phyloP scores from a whole-genome alignment of 1,284 basidiomycete genomes.

The Apiotrichum brassicae region DNA sequence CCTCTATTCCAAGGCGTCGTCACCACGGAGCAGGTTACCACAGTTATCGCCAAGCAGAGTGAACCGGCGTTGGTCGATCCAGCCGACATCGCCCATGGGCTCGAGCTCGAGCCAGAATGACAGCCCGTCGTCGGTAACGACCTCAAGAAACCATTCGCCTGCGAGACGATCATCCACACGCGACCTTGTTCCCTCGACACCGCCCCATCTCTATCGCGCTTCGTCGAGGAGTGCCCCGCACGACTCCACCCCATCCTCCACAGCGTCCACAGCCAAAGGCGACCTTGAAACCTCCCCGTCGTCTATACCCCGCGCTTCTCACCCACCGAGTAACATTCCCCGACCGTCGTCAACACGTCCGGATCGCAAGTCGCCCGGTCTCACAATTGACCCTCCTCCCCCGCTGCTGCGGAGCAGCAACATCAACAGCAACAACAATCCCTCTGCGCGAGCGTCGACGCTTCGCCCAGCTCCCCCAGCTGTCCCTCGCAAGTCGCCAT shows the following conservation, averaged over 20 bases:
- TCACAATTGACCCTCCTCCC: slow-evolving; percentile 23
- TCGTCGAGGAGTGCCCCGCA: too few species aligned
- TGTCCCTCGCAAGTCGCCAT: slow-evolving; percentile 39
- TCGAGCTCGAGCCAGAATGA: not conserved
- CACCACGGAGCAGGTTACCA: not conserved
- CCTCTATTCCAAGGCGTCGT: not conserved
- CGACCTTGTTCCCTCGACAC: too few species aligned
- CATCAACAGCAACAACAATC: slow-evolving; percentile 1
- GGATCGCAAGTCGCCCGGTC: slow-evolving; percentile 23
- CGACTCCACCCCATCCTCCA: not conserved
- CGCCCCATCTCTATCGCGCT: not conserved
- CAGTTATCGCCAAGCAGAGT: not conserved
- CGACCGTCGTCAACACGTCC: slow-evolving; percentile 2
- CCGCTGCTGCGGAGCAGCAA: slow-evolving; percentile 11
- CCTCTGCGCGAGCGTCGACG: not conserved
- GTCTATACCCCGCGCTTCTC: not conserved
- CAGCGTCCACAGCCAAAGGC: not conserved
- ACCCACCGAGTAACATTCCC: not conserved
- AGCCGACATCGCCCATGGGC: not conserved
- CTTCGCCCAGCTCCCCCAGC: slow-evolving; percentile 29
- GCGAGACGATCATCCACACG: not conserved
- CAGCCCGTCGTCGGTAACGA: not conserved
- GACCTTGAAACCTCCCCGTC: not conserved
- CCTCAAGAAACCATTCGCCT: not conserved
- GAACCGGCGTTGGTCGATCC: not conserved